Evolutionary conservation across 2,329 filamentous ascomycete genomes (phyloP).

Genomic region (Whalleya microplaca): DNA sequence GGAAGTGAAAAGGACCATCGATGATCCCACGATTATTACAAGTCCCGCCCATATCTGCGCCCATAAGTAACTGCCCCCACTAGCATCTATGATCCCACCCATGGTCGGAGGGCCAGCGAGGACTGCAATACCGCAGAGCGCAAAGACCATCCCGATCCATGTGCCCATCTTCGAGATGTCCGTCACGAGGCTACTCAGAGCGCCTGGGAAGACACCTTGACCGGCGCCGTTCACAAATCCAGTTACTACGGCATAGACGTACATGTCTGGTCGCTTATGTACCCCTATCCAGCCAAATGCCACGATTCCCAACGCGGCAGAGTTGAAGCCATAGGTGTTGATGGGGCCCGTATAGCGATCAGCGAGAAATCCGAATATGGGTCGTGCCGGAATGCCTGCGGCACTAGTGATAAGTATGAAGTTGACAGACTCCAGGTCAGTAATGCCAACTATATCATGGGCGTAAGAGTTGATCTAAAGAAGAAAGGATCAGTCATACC

Average conservation of each 20-base stretch:
- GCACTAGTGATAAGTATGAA: slow-evolving; percentile 64
- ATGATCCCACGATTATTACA: slow-evolving; percentile 20
- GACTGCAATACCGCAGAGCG: slow-evolving; percentile 27
- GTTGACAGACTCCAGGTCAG: slow-evolving; percentile 56
- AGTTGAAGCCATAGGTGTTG: slow-evolving; percentile 53
- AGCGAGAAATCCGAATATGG: slow-evolving; percentile 58
- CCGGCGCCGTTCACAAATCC: slow-evolving; percentile 31
- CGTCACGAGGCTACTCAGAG: slow-evolving; percentile 22
- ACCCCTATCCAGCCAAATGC: slow-evolving; percentile 61
- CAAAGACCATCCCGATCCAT: slow-evolving; percentile 31
- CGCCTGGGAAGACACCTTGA: slow-evolving; percentile 30
- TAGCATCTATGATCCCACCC: slow-evolving; percentile 30
- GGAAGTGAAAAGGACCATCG: slow-evolving; percentile 11
- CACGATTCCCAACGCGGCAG: slow-evolving; percentile 50
- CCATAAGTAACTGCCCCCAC: slow-evolving; percentile 24
- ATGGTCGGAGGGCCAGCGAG: slow-evolving; percentile 30
- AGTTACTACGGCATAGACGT: slow-evolving; percentile 27
- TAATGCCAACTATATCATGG: slow-evolving; percentile 47
- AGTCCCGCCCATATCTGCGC: slow-evolving; percentile 28
- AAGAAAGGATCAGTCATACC: slow-evolving; percentile 1
- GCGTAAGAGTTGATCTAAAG: slow-evolving; percentile 44
- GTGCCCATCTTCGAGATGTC: slow-evolving; percentile 30
- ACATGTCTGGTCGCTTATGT: slow-evolving; percentile 16
- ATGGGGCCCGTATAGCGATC: slow-evolving; percentile 58
- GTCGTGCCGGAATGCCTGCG: slow-evolving; percentile 58